A percentile compares a stretch with the other conserved stretches of the same genome.
Conservation (phyloP, 2,329 filamentous ascomycete genomes). For the Hypoxylon sp. region DNA sequence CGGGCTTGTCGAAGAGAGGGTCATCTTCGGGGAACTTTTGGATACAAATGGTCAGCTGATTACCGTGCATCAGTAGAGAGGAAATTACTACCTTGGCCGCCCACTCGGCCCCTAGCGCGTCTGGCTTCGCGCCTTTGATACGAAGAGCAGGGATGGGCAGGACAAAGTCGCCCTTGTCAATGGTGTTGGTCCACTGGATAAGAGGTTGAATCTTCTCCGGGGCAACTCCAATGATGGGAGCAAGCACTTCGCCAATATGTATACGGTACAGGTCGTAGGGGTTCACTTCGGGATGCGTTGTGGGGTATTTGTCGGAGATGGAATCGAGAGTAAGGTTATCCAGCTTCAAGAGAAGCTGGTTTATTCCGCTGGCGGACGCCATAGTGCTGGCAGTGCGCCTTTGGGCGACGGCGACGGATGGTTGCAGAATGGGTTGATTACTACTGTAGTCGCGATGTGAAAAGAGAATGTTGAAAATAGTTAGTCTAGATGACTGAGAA, state of each 20-base stretch:
- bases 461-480: not conserved
- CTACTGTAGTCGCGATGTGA: not conserved
- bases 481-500: slow-evolving; percentile 3
- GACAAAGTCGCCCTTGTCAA: slow-evolving; percentile 86
- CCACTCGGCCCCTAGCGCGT: slow-evolving; percentile 72
- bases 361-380: slow-evolving; percentile 23
- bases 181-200: slow-evolving; percentile 80
- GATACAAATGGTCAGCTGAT: slow-evolving; percentile 23
- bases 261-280: slow-evolving; percentile 83
- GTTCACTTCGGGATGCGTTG: slow-evolving; percentile 75
- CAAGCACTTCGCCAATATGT: slow-evolving; percentile 77
- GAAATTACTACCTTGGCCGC: slow-evolving; percentile 63
- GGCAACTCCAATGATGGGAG: slow-evolving; percentile 77
- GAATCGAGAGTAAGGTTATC: slow-evolving; percentile 33
- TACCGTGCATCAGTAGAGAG: not conserved
- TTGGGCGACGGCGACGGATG: slow-evolving; percentile 10
- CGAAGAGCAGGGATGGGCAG: slow-evolving; percentile 83
- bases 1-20: slow-evolving; percentile 77
- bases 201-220: slow-evolving; percentile 77
- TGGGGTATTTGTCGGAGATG: slow-evolving; percentile 59
- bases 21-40: slow-evolving; percentile 77
- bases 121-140: slow-evolving; percentile 76
- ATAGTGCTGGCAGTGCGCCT: slow-evolving; percentile 32
- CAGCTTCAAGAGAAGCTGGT: slow-evolving; percentile 30
- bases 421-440: not conserved